phyloP scores from a whole-genome alignment of 176 grass and related monocot genomes.

The Saccharum officinarum region DNA sequence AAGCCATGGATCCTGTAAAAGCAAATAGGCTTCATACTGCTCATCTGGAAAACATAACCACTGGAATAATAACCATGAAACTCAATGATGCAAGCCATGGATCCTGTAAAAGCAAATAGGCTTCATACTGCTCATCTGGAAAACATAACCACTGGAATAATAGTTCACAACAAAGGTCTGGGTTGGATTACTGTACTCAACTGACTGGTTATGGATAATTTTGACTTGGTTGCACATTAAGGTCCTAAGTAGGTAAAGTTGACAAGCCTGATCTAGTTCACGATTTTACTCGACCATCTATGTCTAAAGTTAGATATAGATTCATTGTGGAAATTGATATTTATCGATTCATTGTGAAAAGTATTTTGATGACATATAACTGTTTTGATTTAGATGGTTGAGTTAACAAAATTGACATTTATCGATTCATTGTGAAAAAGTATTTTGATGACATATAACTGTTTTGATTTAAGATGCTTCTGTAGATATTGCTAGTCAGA shows the following conservation, averaged over 20 bases:
- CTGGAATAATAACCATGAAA: slow-evolving; percentile 20
- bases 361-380: background rate
- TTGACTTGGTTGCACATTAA: background rate
- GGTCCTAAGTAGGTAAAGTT: background rate
- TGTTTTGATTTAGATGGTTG: background rate
- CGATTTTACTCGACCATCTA: background rate
- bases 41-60: background rate
- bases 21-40: background rate
- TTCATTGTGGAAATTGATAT: background rate
- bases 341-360: background rate
- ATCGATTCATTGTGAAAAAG: background rate
- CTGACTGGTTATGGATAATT: background rate
- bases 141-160: background rate
- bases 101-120: background rate
- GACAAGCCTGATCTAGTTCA: background rate
- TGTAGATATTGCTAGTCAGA: background rate
- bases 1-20: background rate
- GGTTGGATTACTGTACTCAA: background rate
- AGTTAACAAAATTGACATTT: background rate
- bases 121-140: background rate
- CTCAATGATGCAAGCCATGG: background rate
- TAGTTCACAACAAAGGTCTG: background rate
- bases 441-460: background rate
- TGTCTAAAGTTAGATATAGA: background rate
- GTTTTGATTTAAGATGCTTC: background rate